These are phyloP conservation scores for Thalassiosira mediterranea DNA, from an alignment of 352 stramenopile species.

Conservation along the genomic window DNA sequence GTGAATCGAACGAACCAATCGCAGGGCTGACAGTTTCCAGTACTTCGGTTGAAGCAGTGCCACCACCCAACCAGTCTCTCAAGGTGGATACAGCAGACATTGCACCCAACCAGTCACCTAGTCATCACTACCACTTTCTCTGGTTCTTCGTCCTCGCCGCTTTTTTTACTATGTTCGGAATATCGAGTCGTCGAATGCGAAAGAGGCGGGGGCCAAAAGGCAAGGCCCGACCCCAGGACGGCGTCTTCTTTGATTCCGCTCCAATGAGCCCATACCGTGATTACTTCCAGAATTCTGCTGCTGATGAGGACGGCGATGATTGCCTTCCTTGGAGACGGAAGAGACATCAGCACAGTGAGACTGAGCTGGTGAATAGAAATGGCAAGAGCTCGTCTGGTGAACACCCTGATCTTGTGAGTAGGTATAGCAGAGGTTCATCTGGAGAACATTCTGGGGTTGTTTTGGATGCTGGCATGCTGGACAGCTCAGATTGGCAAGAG, in stretches of 20 bases:
- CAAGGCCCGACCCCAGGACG: neutral
- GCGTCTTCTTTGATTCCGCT: neutral
- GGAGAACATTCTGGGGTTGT: neutral
- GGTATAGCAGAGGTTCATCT: no score
- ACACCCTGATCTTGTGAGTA: no score
- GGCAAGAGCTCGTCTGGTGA: no score
- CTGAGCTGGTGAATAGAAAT: neutral
- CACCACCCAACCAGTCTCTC: no score
- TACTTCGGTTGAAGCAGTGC: no score
- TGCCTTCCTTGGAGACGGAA: neutral
- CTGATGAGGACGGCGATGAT: neutral
- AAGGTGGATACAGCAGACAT: no score
- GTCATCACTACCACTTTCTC: neutral
- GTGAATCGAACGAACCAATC: no score
- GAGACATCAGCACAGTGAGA: neutral
- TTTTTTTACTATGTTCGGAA: neutral
- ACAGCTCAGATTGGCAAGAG: neutral
- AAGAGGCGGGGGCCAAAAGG: neutral
- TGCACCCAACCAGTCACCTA: neutral
- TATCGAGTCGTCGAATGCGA: neutral
- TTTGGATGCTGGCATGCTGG: neutral
- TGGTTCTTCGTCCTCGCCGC: neutral
- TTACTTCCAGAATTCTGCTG: neutral
- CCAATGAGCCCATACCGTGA: neutral
- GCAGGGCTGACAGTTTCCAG: no score